Conservation (phyloP, 768 basidiomycete species). For the Asterophora parasitica region DNA sequence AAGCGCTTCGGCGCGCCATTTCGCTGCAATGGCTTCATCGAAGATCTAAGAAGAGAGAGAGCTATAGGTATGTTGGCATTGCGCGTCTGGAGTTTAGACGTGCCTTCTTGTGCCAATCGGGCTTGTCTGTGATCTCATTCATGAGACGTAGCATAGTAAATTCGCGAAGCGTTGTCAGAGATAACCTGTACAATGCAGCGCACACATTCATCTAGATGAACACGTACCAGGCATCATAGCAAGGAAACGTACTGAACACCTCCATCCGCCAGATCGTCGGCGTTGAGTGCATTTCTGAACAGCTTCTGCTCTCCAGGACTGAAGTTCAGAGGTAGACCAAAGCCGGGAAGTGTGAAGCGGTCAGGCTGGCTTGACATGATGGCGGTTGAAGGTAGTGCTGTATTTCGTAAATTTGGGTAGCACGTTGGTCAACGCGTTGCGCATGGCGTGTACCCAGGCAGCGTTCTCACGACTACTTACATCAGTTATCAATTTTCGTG, state of each 20-base stretch:
- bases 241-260: not conserved
- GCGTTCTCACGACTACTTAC: too few relatives aligned
- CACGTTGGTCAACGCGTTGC: too few relatives aligned
- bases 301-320: not conserved
- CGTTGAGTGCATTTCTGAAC: conserved; percentile 8
- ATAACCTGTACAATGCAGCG: conserved; percentile 1
- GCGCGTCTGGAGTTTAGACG: not conserved
- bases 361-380: too few relatives aligned
- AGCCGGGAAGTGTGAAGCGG: conserved; percentile 8
- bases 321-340: conserved; percentile 10
- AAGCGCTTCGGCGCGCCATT: conserved; percentile 17
- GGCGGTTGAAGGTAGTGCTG: too few relatives aligned
- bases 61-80: not conserved
- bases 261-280: not conserved
- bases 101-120: conserved; percentile 15
- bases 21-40: conserved; percentile 8
- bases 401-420: too few relatives aligned
- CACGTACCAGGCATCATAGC: not conserved
- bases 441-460: too few relatives aligned
- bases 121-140: conserved; percentile 17
- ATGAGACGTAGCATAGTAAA: conserved; percentile 16
- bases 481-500: too few relatives aligned
- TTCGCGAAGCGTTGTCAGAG: conserved; percentile 16
- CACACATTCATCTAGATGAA: not conserved
- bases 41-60: conserved; percentile 7